A percentile compares a stretch with the other conserved stretches of the same genome.
phyloP scores from a whole-genome alignment of 2,329 filamentous ascomycete species.

The Plectosphaerella sp. region DNA sequence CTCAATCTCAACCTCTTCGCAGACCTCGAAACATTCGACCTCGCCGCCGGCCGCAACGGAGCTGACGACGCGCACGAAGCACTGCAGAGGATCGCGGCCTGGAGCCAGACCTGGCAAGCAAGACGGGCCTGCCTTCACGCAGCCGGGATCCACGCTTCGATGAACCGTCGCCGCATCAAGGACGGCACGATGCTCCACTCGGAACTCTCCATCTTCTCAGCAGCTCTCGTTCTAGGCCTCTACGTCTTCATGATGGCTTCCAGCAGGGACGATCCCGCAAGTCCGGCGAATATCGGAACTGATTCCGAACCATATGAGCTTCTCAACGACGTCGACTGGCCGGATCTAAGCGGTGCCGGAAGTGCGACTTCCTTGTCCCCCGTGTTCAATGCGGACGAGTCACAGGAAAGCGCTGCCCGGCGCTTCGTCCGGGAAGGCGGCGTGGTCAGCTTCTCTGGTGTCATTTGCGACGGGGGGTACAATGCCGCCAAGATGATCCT shows the following conservation, averaged over 20 bases:
- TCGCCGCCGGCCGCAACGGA: background rate
- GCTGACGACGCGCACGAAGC: background rate
- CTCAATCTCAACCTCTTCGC: background rate
- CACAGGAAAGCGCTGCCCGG: background rate
- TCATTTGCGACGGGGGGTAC: background rate
- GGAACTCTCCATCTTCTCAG: background rate
- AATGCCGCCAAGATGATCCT: background rate
- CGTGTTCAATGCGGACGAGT: background rate
- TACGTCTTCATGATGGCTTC: background rate
- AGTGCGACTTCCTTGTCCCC: background rate
- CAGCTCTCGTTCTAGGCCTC: background rate
- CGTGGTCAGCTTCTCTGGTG: background rate
- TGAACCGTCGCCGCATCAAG: background rate
- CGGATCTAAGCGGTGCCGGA: background rate
- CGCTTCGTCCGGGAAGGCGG: background rate
- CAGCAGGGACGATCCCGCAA: background rate
- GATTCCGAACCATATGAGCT: background rate
- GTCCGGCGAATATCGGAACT: background rate
- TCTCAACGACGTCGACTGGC: background rate
- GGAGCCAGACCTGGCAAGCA: background rate
- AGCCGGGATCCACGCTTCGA: background rate
- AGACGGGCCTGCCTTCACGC: constrained; percentile 1
- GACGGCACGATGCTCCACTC: constrained; percentile 1
- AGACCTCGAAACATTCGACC: background rate
- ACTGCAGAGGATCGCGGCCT: background rate